These are phyloP conservation scores for Primulina eburnea DNA, from an alignment of 257 asterid species.

Conservation along the genomic window DNA sequence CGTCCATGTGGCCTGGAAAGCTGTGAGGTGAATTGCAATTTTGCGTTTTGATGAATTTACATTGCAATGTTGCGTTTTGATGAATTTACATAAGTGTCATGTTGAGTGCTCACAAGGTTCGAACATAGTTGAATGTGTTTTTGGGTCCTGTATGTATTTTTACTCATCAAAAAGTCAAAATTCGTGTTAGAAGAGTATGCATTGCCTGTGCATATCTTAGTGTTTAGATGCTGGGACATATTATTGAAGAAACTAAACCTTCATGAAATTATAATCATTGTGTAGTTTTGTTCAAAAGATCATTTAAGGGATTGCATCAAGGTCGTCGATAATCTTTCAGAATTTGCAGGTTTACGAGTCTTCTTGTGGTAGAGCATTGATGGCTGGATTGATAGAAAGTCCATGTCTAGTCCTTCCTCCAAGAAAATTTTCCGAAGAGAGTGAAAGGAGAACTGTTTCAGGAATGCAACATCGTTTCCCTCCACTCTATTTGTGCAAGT, in stretches of 20 bases:
- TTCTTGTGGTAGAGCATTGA: conserved; percentile 43
- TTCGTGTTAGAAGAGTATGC: background rate
- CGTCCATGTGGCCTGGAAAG: conserved; percentile 89
- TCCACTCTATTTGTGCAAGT: conserved; percentile 89
- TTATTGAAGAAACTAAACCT: background rate
- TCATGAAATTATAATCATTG: no score
- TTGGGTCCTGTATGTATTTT: conserved; percentile 13
- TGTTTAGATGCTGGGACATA: background rate
- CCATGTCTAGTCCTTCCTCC: conserved; percentile 85
- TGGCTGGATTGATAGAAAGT: conserved; percentile 73
- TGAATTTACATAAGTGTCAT: conserved; percentile 4
- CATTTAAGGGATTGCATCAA: background rate
- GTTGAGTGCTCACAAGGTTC: conserved; percentile 5
- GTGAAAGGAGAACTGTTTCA: conserved; percentile 51
- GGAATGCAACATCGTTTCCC: conserved; percentile 44
- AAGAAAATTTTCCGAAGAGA: conserved; percentile 71
- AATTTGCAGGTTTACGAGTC: conserved; percentile 80
- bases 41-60: conserved; percentile 3
- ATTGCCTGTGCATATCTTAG: background rate
- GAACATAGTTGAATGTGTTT: conserved; percentile 10
- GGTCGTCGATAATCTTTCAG: background rate
- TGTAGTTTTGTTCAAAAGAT: background rate
- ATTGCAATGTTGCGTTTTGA: background rate
- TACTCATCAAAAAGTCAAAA: conserved; percentile 3
- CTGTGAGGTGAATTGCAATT: conserved; percentile 61